Percentiles rank a stretch among this genome's conserved stretches.
Conservation (phyloP, 352 stramenopile genomes). For the Phytophthora agathidicida region DNA sequence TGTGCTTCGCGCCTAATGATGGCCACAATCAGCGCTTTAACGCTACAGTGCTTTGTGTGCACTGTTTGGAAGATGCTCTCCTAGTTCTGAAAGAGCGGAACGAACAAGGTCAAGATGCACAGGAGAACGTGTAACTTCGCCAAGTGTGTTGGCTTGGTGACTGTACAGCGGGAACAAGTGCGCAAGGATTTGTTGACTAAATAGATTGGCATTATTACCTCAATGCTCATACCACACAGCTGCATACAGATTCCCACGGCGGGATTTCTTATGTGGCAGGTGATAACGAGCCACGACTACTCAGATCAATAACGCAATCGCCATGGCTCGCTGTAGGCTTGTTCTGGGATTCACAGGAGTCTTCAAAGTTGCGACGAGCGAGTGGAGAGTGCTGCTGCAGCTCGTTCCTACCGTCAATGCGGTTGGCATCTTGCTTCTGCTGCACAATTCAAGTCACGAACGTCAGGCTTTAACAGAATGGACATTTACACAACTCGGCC, state of each 20-base stretch:
- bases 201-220: no score
- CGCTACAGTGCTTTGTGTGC: constrained; percentile 51
- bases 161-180: no score
- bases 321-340: neutral
- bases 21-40: constrained; percentile 62
- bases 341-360: constrained; percentile 35
- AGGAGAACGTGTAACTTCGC: constrained; percentile 11
- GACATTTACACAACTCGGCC: no score
- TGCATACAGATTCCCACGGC: no score
- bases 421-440: neutral
- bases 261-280: no score
- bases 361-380: constrained; percentile 47
- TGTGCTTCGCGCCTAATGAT: constrained; percentile 49
- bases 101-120: neutral
- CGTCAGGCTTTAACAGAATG: no score
- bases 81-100: constrained; percentile 23
- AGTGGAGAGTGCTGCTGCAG: constrained; percentile 31
- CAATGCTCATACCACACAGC: no score
- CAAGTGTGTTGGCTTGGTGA: no score
- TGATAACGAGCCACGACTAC: constrained; percentile 2
- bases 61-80: constrained; percentile 41
- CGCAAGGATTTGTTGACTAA: no score
- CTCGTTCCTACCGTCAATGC: constrained; percentile 5
- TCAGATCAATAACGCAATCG: constrained; percentile 1
- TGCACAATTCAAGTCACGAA: neutral